Evolutionary conservation across 2,329 filamentous ascomycete genomes (phyloP).

Genomic region (Alternaria brassicicola): DNA sequence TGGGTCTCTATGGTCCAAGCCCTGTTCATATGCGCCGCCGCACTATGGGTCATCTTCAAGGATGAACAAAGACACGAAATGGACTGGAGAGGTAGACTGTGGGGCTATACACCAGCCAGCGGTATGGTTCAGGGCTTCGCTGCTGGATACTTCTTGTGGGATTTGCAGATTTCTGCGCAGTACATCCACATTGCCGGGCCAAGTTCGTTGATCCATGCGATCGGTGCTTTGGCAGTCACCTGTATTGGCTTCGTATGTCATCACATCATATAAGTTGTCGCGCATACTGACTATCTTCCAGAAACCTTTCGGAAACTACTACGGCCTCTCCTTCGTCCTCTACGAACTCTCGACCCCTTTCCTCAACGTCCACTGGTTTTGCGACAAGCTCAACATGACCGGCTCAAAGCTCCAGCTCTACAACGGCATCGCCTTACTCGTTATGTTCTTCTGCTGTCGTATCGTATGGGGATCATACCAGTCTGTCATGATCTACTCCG

Average conservation of each 20-base stretch:
- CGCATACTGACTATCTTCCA: constrained; percentile 47
- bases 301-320: constrained; percentile 85
- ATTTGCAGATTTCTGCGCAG: constrained; percentile 70
- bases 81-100: constrained; percentile 72
- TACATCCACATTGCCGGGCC: constrained; percentile 73
- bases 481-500: constrained; percentile 67
- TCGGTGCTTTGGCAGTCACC: constrained; percentile 75
- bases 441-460: constrained; percentile 76
- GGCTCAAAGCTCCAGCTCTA: constrained; percentile 75
- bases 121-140: constrained; percentile 79
- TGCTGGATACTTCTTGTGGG: constrained; percentile 83
- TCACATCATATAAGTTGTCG: background rate
- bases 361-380: constrained; percentile 89
- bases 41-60: constrained; percentile 70
- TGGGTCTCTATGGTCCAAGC: constrained; percentile 81
- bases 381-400: constrained; percentile 81
- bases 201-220: constrained; percentile 77
- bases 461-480: constrained; percentile 79
- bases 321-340: constrained; percentile 78
- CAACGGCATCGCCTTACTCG: constrained; percentile 74
- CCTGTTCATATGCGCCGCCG: constrained; percentile 71
- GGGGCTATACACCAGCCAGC: constrained; percentile 76
- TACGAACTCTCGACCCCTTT: constrained; percentile 87
- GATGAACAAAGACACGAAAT: constrained; percentile 72
- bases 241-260: constrained; percentile 75